phyloP scores from a whole-genome alignment of 2,329 filamentous ascomycete genomes.

The Orbilia oligospora region DNA sequence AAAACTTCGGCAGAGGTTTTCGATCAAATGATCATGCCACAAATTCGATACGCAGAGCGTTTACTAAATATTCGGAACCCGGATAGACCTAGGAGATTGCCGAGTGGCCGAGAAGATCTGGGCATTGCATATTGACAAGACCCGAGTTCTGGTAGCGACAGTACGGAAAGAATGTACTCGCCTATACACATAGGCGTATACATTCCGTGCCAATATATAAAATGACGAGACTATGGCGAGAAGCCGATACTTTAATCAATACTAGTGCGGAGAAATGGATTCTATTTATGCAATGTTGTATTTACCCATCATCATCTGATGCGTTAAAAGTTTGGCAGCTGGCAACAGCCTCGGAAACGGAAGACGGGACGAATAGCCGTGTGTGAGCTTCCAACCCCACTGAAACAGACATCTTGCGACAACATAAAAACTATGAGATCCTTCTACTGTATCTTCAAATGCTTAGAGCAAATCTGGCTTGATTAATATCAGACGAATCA shows the following conservation, averaged over 20 bases:
- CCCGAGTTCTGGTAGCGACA: conserved; percentile 26
- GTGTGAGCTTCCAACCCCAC: not conserved
- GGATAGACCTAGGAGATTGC: conserved; percentile 10
- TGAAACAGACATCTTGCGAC: conserved; percentile 5
- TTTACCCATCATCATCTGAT: conserved; percentile 30
- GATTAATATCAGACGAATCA: conserved; percentile 17
- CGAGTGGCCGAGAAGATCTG: conserved; percentile 18
- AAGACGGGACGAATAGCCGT: conserved; percentile 56
- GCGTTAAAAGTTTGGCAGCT: conserved; percentile 10
- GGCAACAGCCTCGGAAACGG: conserved; percentile 46
- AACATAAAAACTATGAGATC: conserved; percentile 19
- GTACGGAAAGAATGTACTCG: conserved; percentile 16
- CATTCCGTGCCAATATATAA: not conserved
- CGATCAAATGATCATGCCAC: not conserved
- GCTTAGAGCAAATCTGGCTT: conserved; percentile 11
- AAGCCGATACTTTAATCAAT: conserved; percentile 4
- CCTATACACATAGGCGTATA: conserved; percentile 7
- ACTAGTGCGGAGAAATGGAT: conserved; percentile 6
- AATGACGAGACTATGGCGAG: conserved; percentile 36
- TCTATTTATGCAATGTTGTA: conserved; percentile 25
- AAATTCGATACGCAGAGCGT: not conserved
- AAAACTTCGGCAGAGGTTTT: not conserved
- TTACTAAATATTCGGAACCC: conserved; percentile 1
- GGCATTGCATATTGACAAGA: conserved; percentile 19
- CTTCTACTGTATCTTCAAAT: not conserved